These are phyloP conservation scores for Rhododendron henanense DNA, from an alignment of 148 eudicot species.

Conservation along the genomic window DNA sequence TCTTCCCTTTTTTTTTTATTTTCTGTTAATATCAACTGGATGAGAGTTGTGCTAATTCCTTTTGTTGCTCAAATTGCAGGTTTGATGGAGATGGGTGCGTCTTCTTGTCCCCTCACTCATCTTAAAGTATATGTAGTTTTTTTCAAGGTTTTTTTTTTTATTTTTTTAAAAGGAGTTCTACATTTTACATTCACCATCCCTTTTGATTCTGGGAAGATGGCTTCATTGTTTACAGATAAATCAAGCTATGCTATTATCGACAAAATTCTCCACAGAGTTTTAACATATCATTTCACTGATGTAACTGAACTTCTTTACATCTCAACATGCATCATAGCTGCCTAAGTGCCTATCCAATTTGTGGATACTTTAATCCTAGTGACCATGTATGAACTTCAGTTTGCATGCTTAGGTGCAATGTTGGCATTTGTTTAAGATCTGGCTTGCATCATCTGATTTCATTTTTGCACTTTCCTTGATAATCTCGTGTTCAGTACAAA, in stretches of 20 bases:
- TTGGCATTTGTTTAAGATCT: background rate
- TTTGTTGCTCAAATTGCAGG: constrained; percentile 47
- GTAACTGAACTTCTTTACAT: too few relatives aligned
- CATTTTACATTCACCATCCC: background rate
- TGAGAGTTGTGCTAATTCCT: constrained; percentile 10
- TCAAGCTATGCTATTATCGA: background rate
- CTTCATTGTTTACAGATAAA: background rate
- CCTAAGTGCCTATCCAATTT: background rate
- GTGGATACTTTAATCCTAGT: background rate
- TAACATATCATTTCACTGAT: background rate
- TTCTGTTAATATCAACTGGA: background rate
- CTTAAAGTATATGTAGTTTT: background rate
- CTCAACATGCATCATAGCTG: background rate
- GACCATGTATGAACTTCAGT: background rate
- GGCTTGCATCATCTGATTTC: background rate
- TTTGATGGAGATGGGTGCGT: constrained; percentile 99
- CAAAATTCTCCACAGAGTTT: background rate
- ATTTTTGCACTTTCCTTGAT: background rate
- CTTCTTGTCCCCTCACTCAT: constrained; percentile 3
- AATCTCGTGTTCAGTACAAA: background rate
- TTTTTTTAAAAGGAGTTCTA: background rate
- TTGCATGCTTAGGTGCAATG: background rate
- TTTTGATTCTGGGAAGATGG: background rate
- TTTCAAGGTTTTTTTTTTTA: background rate
- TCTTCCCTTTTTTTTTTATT: background rate